Percentiles rank a stretch among this genome's conserved stretches.
Evolutionary conservation across 805 yeast genomes (phyloP).

Genomic region (Wickerhamiella parazyma): DNA sequence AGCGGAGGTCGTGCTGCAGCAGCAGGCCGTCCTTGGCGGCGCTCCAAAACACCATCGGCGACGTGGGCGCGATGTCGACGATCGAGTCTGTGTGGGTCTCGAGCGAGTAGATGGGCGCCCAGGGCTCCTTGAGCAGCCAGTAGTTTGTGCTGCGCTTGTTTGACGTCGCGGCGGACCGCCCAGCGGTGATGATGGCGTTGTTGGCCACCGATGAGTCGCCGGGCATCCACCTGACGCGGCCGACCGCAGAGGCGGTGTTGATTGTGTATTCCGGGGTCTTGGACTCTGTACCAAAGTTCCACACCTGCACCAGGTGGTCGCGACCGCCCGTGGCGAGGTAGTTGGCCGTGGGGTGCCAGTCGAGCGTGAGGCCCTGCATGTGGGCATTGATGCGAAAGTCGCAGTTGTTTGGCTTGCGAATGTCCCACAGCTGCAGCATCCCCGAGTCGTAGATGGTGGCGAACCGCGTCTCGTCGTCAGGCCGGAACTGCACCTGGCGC

Average conservation of each 20-base stretch:
- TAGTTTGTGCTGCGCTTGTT: conserved; percentile 11
- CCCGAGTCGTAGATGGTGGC: conserved; percentile 86
- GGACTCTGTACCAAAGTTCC: conserved; percentile 41
- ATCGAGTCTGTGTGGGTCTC: conserved; percentile 37
- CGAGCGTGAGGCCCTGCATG: conserved; percentile 73
- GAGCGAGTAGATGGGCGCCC: conserved; percentile 48
- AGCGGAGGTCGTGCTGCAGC: conserved; percentile 35
- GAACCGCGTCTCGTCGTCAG: conserved; percentile 38
- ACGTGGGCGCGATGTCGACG: conserved; percentile 33
- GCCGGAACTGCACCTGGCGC: conserved; percentile 42
- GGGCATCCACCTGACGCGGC: conserved; percentile 56
- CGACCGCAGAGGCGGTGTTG: conserved; percentile 63
- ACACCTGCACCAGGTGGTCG: conserved; percentile 67
- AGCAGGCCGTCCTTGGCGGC: conserved; percentile 39
- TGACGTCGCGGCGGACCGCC: conserved; percentile 12
- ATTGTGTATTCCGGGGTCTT: conserved; percentile 56
- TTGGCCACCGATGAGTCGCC: conserved; percentile 23
- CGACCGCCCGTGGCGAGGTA: conserved; percentile 85
- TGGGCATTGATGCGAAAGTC: conserved; percentile 79
- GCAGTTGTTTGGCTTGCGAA: conserved; percentile 46
- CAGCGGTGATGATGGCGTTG: conserved; percentile 14
- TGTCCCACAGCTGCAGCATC: conserved; percentile 70
- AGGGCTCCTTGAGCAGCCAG: conserved; percentile 37
- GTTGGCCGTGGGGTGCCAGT: conserved; percentile 77
- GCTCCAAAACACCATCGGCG: conserved; percentile 30